These are phyloP conservation scores for Lactifluus volemus DNA, from an alignment of 768 basidiomycete genomes.

Conservation along the genomic window DNA sequence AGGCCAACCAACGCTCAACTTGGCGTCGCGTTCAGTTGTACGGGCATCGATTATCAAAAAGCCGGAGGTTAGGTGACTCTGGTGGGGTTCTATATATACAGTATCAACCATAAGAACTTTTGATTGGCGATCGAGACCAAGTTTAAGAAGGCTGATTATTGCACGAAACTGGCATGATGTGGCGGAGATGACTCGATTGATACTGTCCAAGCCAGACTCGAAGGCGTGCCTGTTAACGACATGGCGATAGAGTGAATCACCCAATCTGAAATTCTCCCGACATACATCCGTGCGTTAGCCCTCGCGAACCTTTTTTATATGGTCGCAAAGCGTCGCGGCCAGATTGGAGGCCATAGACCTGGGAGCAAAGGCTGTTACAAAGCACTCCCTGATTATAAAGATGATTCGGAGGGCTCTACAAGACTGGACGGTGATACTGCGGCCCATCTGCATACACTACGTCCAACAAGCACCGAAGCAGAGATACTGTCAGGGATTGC, in stretches of 20 bases:
- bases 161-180: not conserved
- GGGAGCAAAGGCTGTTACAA: not conserved
- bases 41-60: not conserved
- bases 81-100: not conserved
- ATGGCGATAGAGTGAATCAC: too few relatives aligned
- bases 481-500: not conserved
- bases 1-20: not conserved
- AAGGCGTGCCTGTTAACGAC: not conserved
- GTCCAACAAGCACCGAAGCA: not conserved
- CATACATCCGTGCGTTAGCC: too few relatives aligned
- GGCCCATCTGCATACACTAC: not conserved
- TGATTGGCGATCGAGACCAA: not conserved
- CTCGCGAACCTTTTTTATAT: too few relatives aligned
- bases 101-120: not conserved
- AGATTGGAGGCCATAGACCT: not conserved
- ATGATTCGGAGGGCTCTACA: not conserved
- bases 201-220: not conserved
- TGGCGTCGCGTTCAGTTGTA: not conserved
- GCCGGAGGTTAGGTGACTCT: not conserved
- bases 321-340: too few relatives aligned
- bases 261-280: too few relatives aligned
- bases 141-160: not conserved
- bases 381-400: not conserved
- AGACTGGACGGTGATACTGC: not conserved
- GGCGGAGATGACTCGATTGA: not conserved